Base-by-base conservation (phyloP, 2,329 filamentous ascomycete genomes). In the Fusarium azukiicola region DNA sequence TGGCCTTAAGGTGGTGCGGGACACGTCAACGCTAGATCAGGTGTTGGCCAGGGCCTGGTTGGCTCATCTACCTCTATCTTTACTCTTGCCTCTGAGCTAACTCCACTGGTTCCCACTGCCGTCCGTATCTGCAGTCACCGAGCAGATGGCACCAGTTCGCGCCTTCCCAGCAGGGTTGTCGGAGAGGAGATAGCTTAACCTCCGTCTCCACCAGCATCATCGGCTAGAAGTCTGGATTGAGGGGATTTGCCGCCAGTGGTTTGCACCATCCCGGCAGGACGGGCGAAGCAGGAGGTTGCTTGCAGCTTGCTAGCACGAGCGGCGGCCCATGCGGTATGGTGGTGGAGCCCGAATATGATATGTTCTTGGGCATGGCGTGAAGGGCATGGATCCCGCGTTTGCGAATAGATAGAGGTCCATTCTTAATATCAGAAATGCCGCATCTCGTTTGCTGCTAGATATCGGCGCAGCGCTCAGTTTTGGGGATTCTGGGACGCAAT, bases 331-430 rank as follows among this genome's bases (percentile, higher is more conserved):
- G 47, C 16, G 21, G 36, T 12, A 27, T 42, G n/a, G 36, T 10
- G 16, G 47, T 42, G 47, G 66, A 68, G n/a, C 38, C 49, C 32
- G 36, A 52, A 19, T 32, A 68, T 68, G 49, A 54, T 46, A 54
- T 68, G 17, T 44, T 44, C 17, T 42, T 44, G 17, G 66, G 14
- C 3, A 68, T 68, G 66, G 36, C 47, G 36, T 68, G 47, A 42
- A 42, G 23, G 36, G 13, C 36, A 36, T 42, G 38, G 16, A 16
- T 19, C 56, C 36, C 47, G 19, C 47, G 49, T 23, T 23, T 23
- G 4, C 23, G 27, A 27, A 52, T 23, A 13, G n/a, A 32, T 32
- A 32, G 61, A 32, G 17, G 61, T 46, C 44, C 17, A 44, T 17
- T 66, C 6, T 66, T 46, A n/a, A 46, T 47, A 64, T 19, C 42